phyloP scores from a whole-genome alignment of 345 rosid species.

The Lepidium aucheri region DNA sequence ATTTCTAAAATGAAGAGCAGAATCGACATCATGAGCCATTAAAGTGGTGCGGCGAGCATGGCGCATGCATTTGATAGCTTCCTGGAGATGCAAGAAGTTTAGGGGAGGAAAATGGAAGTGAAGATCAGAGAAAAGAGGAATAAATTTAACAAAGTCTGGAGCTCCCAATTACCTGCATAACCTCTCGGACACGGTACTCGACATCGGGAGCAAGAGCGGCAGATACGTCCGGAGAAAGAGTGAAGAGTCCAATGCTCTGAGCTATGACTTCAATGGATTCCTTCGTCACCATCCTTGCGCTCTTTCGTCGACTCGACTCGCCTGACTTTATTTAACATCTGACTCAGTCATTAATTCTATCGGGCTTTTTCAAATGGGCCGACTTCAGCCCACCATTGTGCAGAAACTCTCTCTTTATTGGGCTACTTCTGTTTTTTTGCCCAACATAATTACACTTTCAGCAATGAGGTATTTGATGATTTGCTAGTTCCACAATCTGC shows the following conservation, averaged over 20 bases:
- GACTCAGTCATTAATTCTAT: background rate
- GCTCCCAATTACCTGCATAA: slow-evolving; percentile 55
- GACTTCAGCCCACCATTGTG: background rate
- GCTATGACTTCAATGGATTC: slow-evolving; percentile 85
- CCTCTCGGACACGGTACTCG: slow-evolving; percentile 79
- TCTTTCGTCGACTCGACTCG: background rate
- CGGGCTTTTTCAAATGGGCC: background rate
- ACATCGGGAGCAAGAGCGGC: slow-evolving; percentile 64
- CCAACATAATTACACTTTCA: too few relatives aligned
- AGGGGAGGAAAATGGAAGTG: background rate
- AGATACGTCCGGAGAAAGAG: slow-evolving; percentile 63
- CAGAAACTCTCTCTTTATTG: background rate
- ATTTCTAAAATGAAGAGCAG: slow-evolving; percentile 63
- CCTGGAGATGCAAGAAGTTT: slow-evolving; percentile 36
- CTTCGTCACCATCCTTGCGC: slow-evolving; percentile 36
- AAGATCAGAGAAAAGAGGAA: background rate
- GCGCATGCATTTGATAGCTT: slow-evolving; percentile 88
- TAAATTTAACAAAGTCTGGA: too few relatives aligned
- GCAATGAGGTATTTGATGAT: too few relatives aligned
- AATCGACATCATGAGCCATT: slow-evolving; percentile 65
- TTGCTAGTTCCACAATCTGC: too few relatives aligned
- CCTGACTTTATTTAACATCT: background rate
- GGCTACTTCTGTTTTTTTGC: too few relatives aligned
- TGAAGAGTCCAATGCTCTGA: slow-evolving; percentile 71
- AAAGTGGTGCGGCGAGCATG: slow-evolving; percentile 63